phyloP scores from a whole-genome alignment of 2,329 filamentous ascomycete genomes.

The Fusarium solani-melongenae region DNA sequence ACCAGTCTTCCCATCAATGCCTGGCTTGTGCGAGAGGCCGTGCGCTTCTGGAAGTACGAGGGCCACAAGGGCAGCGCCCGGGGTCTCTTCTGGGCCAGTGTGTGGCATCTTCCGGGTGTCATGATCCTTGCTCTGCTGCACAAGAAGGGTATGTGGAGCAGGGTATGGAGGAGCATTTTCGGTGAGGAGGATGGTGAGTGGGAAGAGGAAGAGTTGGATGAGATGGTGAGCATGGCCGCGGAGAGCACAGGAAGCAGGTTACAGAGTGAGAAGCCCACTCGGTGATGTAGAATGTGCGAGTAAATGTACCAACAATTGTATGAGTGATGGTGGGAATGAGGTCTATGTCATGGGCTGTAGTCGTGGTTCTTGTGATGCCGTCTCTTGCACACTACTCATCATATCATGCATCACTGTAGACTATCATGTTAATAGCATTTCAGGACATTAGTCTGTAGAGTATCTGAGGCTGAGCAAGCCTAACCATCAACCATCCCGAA shows the following conservation, averaged over 20 bases:
- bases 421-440: constrained; percentile 17
- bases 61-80: constrained; percentile 84
- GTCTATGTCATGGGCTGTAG: constrained; percentile 5
- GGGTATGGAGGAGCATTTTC: constrained; percentile 78
- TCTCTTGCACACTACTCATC: constrained; percentile 22
- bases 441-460: background rate
- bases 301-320: constrained; percentile 42
- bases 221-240: constrained; percentile 52
- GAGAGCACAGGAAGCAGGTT: constrained; percentile 35
- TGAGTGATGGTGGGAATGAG: constrained; percentile 23
- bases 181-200: constrained; percentile 70
- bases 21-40: constrained; percentile 86
- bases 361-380: constrained; percentile 9
- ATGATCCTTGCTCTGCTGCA: constrained; percentile 91
- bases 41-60: constrained; percentile 81
- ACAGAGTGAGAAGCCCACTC: constrained; percentile 20
- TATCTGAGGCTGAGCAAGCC: background rate
- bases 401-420: constrained; percentile 26
- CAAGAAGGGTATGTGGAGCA: constrained; percentile 92
- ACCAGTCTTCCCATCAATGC: constrained; percentile 85
- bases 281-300: constrained; percentile 29
- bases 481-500: no score
- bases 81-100: constrained; percentile 94
- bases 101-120: constrained; percentile 93
- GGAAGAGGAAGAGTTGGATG: constrained; percentile 65